These are phyloP conservation scores for Sequoia sempervirens DNA, from an alignment of 75 land plant species.

Conservation along the genomic window DNA sequence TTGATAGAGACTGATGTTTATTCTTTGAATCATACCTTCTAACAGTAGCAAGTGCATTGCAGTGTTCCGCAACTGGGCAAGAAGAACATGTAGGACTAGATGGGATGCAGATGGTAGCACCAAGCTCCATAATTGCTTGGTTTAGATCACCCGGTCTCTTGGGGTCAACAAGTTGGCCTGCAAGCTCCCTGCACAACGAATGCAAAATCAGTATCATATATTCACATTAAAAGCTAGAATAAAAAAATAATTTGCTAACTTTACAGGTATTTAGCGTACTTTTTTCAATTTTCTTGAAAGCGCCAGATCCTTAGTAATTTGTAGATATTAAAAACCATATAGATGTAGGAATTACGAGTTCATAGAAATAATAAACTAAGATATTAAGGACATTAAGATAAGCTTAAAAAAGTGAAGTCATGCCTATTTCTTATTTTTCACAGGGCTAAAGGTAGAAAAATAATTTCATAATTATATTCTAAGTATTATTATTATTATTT, in stretches of 20 bases:
- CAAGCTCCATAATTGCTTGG: constrained; percentile 97
- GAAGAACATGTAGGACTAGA: constrained; percentile 61
- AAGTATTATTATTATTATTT: too few relatives aligned
- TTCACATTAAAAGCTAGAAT: background rate
- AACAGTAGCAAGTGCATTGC: constrained; percentile 52
- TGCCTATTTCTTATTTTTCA: too few relatives aligned
- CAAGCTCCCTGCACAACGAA: constrained; percentile 54
- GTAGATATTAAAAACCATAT: background rate
- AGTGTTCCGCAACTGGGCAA: constrained; percentile 75
- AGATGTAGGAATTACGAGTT: background rate
- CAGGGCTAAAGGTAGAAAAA: too few relatives aligned
- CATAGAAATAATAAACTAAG: background rate
- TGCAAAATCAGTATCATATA: background rate
- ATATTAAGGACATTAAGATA: background rate
- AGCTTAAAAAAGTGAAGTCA: background rate
- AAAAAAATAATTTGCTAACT: background rate
- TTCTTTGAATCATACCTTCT: constrained; percentile 16
- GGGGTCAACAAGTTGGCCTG: constrained; percentile 77
- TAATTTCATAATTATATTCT: too few relatives aligned
- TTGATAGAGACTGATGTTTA: constrained; percentile 5
- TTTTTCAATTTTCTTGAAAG: background rate
- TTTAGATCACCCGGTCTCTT: constrained; percentile 88
- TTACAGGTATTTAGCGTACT: background rate
- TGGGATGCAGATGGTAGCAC: constrained; percentile 78
- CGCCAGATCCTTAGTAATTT: background rate